A percentile compares a stretch with the other conserved stretches of the same genome.
These are phyloP conservation scores for Gardenia jasminoides DNA, from an alignment of 257 asterid genomes.

Conservation along the genomic window DNA sequence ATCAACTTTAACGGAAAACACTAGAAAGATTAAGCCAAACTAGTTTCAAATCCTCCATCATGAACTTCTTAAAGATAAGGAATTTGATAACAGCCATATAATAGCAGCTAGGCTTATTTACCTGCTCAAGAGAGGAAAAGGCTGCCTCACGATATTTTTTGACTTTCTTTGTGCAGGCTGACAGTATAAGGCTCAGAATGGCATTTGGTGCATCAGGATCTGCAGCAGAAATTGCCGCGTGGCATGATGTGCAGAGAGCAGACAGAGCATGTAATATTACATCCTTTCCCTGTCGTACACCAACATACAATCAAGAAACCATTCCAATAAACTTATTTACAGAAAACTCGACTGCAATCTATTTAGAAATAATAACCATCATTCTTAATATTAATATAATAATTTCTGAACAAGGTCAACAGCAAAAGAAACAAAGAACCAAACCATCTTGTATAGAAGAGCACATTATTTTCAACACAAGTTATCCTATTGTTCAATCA, in stretches of 20 bases:
- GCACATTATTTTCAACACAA: background rate
- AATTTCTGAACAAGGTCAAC: background rate
- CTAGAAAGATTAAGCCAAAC: background rate
- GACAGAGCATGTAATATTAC: slow-evolving; percentile 73
- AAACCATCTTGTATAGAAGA: background rate
- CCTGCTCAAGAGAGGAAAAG: slow-evolving; percentile 91
- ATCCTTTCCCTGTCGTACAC: slow-evolving; percentile 79
- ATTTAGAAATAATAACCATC: background rate
- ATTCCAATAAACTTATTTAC: background rate
- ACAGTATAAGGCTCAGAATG: slow-evolving; percentile 62
- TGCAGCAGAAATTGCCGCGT: slow-evolving; percentile 60
- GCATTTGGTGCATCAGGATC: slow-evolving; percentile 67
- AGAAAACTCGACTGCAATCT: background rate
- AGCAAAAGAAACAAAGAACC: background rate
- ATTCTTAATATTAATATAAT: background rate
- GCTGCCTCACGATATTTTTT: slow-evolving; percentile 92
- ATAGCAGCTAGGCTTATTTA: slow-evolving; percentile 23
- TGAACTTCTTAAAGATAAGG: background rate
- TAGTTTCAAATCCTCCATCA: background rate
- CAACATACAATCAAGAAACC: slow-evolving; percentile 14
- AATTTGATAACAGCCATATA: background rate
- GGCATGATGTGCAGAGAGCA: slow-evolving; percentile 77
- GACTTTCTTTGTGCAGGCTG: slow-evolving; percentile 75
- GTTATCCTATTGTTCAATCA: background rate
- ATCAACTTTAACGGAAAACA: background rate